Base-by-base conservation (phyloP, 2,329 filamentous ascomycete species). In the Elsinoe ampelina region DNA sequence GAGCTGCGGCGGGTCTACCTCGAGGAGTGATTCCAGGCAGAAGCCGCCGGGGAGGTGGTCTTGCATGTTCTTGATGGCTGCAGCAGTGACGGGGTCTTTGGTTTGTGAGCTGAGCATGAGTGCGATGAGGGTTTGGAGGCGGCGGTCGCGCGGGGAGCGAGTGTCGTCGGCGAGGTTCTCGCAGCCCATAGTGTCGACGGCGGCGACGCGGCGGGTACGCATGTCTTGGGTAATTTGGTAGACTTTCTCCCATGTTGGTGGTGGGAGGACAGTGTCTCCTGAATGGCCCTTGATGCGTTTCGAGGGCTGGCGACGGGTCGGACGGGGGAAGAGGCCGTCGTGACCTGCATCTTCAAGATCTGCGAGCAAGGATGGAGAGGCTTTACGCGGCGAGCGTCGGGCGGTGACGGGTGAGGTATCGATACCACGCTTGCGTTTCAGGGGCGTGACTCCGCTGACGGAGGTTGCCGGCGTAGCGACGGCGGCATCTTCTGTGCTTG, bases 111-210 rank as follows among this genome's bases (percentile, higher is more conserved):
- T 92, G 34, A 96, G 79, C 91, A 96, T 95, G 60, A 96, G 77
- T 12, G 90, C 82, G 38, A 95, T 78, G 30, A 96, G 80, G 2
- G 89, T 95, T 66, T 96, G 91, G 64, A 95, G 91, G 5, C 91
- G 81, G 67, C 83, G 83, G 66, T 85, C 80, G 56, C 75, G 70
- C 13, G 76, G 75, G 0, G 73, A 70, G 2, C 66, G 70, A 13
- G 72, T 68, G 48, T 78, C 73, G 57, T 81, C 74, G 2, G 87
- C 87, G 8, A 93, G 77, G 6, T 81, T 80, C 71, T 90, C 90
- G 71, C 93, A 98, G 10, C 93, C 93, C 91, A 97, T 96, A 0
- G 92, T 97, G 70, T 98, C 93, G 10, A 98, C 93, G 0, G 92
- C 87, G 0, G 93, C 93, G 0, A 80, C 71, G 38, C 80, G 86